Evolutionary conservation across 2,329 filamentous ascomycete genomes (phyloP).

Genomic region (Seiridium cupressi): DNA sequence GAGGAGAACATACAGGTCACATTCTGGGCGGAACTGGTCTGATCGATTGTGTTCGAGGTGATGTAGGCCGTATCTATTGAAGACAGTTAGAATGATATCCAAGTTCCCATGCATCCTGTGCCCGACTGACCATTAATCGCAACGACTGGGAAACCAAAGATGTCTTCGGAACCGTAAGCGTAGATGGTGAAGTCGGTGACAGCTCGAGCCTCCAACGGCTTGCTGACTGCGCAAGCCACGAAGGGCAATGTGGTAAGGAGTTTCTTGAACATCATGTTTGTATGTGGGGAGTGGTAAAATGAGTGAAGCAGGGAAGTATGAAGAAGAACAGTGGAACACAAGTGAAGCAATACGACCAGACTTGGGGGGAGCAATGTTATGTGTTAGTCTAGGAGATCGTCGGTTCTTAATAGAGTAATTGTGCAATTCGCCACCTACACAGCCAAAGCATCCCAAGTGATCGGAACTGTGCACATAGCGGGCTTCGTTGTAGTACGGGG

Average conservation of each 20-base stretch:
- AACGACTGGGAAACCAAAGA: background rate
- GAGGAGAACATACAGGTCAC: slow-evolving; percentile 1
- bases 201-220: background rate
- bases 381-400: too few species aligned
- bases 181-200: background rate
- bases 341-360: too few species aligned
- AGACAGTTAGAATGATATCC: background rate
- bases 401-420: too few species aligned
- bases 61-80: background rate
- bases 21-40: background rate
- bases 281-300: background rate
- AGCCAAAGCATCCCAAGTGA: too few species aligned
- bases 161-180: slow-evolving; percentile 1
- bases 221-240: background rate
- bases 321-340: background rate
- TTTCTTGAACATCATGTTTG: slow-evolving; percentile 1
- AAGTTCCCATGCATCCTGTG: background rate
- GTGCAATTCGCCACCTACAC: too few species aligned
- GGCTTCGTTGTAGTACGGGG: too few species aligned
- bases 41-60: background rate
- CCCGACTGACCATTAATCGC: background rate
- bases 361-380: too few species aligned
- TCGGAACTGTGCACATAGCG: too few species aligned
- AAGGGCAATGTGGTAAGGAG: background rate
- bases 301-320: background rate